Evolutionary conservation across 306 rosid genomes (phyloP).

Genomic region (Prunus davidiana): DNA sequence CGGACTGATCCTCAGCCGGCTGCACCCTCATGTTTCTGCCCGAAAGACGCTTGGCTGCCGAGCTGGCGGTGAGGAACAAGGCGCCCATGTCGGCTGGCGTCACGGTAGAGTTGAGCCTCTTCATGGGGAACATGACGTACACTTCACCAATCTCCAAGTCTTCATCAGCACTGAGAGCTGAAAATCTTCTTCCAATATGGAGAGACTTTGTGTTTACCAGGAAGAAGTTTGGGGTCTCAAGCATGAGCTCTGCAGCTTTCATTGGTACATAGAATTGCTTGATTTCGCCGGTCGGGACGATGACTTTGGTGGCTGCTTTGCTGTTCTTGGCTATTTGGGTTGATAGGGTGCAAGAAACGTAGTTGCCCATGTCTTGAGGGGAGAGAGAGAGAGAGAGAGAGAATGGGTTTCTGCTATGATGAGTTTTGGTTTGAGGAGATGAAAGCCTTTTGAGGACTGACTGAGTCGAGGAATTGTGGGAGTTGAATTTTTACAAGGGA

Average conservation of each 20-base stretch:
- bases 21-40: conserved; percentile 25
- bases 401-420: neutral
- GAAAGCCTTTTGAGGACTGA: no score
- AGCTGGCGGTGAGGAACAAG: conserved; percentile 46
- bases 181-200: conserved; percentile 49
- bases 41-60: conserved; percentile 34
- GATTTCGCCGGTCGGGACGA: conserved; percentile 66
- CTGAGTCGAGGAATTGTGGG: neutral
- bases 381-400: neutral
- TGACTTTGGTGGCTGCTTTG: conserved; percentile 43
- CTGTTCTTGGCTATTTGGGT: conserved; percentile 31
- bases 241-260: conserved; percentile 81
- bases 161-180: conserved; percentile 69
- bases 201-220: conserved; percentile 49
- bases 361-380: conserved; percentile 57
- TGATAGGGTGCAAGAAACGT: conserved; percentile 61
- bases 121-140: conserved; percentile 76
- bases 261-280: conserved; percentile 23
- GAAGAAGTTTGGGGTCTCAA: conserved; percentile 74
- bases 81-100: conserved; percentile 61
- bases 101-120: conserved; percentile 58
- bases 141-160: conserved; percentile 58
- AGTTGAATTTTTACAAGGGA: conserved; percentile 4
- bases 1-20: conserved; percentile 19
- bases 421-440: neutral